phyloP scores from a whole-genome alignment of 1,284 basidiomycete species.

The Neonothopanus nambi region DNA sequence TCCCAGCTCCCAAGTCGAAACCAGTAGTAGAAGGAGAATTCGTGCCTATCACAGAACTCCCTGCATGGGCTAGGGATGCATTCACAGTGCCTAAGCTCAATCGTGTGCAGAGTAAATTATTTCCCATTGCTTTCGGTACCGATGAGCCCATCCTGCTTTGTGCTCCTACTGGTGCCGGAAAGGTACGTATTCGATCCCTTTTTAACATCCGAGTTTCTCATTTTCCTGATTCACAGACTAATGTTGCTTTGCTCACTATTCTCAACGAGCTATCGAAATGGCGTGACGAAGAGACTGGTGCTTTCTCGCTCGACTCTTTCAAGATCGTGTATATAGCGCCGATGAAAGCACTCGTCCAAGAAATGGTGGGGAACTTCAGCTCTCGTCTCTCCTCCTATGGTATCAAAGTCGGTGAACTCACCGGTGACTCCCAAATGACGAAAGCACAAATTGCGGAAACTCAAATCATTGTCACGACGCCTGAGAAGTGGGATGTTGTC shows the following conservation, averaged over 20 bases:
- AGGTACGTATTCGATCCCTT: conserved; percentile 53
- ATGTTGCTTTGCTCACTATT: conserved; percentile 95
- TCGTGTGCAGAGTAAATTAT: conserved; percentile 92
- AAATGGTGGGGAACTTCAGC: conserved; percentile 94
- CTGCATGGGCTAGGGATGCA: conserved; percentile 85
- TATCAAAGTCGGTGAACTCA: conserved; percentile 92
- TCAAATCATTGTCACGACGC: conserved; percentile 98
- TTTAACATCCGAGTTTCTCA: conserved; percentile 13
- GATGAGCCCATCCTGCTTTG: conserved; percentile 96
- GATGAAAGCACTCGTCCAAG: conserved; percentile 98
- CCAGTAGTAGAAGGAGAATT: conserved; percentile 67
- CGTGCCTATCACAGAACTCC: conserved; percentile 77
- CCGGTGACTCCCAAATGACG: conserved; percentile 97
- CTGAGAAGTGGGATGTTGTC: conserved; percentile 99
- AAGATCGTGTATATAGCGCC: conserved; percentile 99
- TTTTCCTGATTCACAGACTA: conserved; percentile 63
- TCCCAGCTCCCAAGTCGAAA: conserved; percentile 90
- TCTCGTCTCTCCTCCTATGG: conserved; percentile 76
- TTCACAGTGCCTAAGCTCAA: conserved; percentile 88
- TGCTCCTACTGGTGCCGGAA: conserved; percentile 98
- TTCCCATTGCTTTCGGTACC: conserved; percentile 90
- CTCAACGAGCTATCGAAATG: conserved; percentile 87
- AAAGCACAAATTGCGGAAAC: conserved; percentile 98
- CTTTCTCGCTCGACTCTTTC: conserved; percentile 90
- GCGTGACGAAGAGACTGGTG: conserved; percentile 79